phyloP scores from a whole-genome alignment of 345 rosid genomes.

The Hirschfeldia incana region DNA sequence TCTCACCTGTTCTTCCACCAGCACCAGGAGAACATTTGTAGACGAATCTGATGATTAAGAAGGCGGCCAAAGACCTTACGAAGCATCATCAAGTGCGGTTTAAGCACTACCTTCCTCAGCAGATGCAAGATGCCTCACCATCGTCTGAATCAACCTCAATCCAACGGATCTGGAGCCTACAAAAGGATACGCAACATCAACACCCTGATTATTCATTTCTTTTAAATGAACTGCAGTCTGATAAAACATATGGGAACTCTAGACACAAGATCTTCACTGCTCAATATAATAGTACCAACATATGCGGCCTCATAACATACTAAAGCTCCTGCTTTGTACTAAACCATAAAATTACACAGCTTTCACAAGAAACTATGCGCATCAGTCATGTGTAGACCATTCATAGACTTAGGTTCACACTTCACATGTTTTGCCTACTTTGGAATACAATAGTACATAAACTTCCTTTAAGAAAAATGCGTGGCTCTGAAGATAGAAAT shows the following conservation, averaged over 20 bases:
- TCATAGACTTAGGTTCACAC: too few relatives aligned
- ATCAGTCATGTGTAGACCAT: too few relatives aligned
- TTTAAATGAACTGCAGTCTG: background rate
- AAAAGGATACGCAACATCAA: constrained; percentile 77
- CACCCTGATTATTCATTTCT: constrained; percentile 36
- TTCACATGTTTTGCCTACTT: too few relatives aligned
- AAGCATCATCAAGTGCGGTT: constrained; percentile 67
- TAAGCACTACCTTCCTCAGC: constrained; percentile 71
- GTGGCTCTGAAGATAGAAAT: too few relatives aligned
- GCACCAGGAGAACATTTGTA: constrained; percentile 45
- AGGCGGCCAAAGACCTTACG: constrained; percentile 75
- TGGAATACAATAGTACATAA: too few relatives aligned
- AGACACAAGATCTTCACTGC: too few relatives aligned
- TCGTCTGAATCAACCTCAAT: constrained; percentile 72
- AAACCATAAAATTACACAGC: background rate
- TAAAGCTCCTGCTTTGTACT: background rate
- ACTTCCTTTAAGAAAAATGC: too few relatives aligned
- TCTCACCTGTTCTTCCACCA: constrained; percentile 49
- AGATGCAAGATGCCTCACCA: constrained; percentile 90
- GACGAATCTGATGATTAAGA: constrained; percentile 55
- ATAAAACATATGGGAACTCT: background rate
- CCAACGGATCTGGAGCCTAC: constrained; percentile 61
- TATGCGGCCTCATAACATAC: background rate
- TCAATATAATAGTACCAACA: background rate
- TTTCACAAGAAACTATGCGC: background rate